Evolutionary conservation across 2,329 filamentous ascomycete species (phyloP), one percentile per base, ranked within the genome.

Genomic region (Epichloe baconii): DNA sequence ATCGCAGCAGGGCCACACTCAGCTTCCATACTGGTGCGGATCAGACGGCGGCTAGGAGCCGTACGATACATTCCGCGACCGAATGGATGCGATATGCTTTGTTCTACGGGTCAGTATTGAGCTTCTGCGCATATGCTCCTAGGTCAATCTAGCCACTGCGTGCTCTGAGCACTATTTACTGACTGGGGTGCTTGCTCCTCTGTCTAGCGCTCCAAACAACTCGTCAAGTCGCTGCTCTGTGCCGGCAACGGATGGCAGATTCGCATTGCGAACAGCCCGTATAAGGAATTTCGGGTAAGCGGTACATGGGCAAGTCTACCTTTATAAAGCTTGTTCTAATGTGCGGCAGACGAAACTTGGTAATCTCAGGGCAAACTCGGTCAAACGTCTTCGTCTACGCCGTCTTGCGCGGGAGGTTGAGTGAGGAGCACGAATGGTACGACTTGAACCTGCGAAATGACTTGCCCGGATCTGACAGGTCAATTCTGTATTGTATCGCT

Each of bases 31-130:
- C 47, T 63, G 60, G 60, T 62, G 58, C 51, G 57, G 53, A 51
- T 56, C 58, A 47, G 60, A 63, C 43, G 60, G 61, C 47, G 56
- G 55, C 23, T 64, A 60, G 62, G 62, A 64, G 56, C 56, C 59
- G 51, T 62, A 61, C 51, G 37, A 44, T 41, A 55, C 57, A 40
- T 58, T 64, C 45, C 48, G 46, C 49, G 53, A 50, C 14, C 59
- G 62, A 17, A 51, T 64, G 19, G 56, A 56, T n/a, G 55, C 57
- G 23, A 59, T 64, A 11, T 59, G 59, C 52, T 56, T 56, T 37
- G 53, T 54, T 34, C 26, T 31, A 17, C 53, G 49, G 53, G 58
- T 57, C 17, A 55, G 55, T 48, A 7, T 6, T 38, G 26, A 44
- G 17, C 36, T 21, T 21, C 5, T 38, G 11, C n/a, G 37, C 37